phyloP scores from a whole-genome alignment of 2,329 filamentous ascomycete genomes.

The Paracamarosporium sp. region DNA sequence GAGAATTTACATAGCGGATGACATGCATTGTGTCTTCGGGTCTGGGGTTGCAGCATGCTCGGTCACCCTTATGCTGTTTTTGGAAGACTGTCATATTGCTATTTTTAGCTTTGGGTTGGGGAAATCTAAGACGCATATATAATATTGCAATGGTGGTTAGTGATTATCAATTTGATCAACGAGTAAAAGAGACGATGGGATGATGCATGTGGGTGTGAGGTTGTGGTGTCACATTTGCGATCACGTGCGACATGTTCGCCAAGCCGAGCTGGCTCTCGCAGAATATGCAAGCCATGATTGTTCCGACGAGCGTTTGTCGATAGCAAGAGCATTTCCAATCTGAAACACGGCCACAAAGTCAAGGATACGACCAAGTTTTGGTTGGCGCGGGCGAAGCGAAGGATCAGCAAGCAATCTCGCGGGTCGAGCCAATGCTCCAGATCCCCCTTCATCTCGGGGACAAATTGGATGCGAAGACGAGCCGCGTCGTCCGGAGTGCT shows the following conservation, averaged over 20 bases:
- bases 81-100: background rate
- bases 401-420: conserved; percentile 16
- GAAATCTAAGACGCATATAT: too few relatives aligned
- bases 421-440: background rate
- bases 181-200: too few relatives aligned
- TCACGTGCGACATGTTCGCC: background rate
- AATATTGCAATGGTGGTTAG: background rate
- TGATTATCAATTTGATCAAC: background rate
- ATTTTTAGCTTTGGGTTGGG: too few relatives aligned
- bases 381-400: conserved; percentile 2
- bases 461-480: conserved; percentile 9
- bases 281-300: background rate
- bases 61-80: background rate
- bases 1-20: background rate
- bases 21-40: background rate
- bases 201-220: too few relatives aligned
- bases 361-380: background rate
- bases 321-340: background rate
- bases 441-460: conserved; percentile 5
- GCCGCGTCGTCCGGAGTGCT: background rate
- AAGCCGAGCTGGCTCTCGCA: background rate
- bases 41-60: background rate
- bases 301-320: background rate
- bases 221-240: background rate
- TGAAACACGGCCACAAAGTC: conserved; percentile 9